A percentile compares a stretch with the other conserved stretches of the same genome.
Evolutionary conservation across 768 basidiomycete genomes (phyloP).

Genomic region (Suillus sp.): DNA sequence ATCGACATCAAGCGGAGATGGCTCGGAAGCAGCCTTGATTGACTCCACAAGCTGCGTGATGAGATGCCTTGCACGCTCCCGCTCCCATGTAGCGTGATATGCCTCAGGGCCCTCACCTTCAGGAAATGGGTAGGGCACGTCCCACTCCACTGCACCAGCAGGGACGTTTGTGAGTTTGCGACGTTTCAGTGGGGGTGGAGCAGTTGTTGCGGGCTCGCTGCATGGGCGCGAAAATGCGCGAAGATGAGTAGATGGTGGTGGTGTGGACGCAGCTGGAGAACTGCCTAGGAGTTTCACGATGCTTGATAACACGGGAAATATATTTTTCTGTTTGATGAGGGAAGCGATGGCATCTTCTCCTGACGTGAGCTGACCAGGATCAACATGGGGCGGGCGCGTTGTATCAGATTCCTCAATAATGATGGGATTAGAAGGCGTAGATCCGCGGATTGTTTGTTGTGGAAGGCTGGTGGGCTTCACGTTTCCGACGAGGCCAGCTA

Average conservation of each 20-base stretch:
- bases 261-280: conserved; percentile 27
- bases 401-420: conserved; percentile 61
- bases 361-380: conserved; percentile 46
- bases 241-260: conserved; percentile 13
- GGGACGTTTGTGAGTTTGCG: conserved; percentile 69
- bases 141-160: conserved; percentile 82
- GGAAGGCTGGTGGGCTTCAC: conserved; percentile 60
- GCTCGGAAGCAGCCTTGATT: conserved; percentile 51
- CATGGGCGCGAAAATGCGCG: background rate
- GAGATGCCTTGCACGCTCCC: conserved; percentile 61
- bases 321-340: conserved; percentile 63
- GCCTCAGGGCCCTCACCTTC: conserved; percentile 68
- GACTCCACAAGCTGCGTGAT: conserved; percentile 61
- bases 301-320: conserved; percentile 64
- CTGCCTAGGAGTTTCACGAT: conserved; percentile 57
- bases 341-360: conserved; percentile 61
- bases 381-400: conserved; percentile 33
- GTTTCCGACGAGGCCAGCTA: conserved; percentile 69
- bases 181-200: conserved; percentile 47
- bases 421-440: conserved; percentile 65
- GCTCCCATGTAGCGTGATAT: conserved; percentile 69
- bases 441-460: conserved; percentile 46
- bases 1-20: conserved; percentile 1
- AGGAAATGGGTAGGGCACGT: conserved; percentile 77
- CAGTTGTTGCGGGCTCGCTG: conserved; percentile 1